Evolutionary conservation across 495 filamentous ascomycete genomes (phyloP), one percentile per base, ranked within the genome.

Genomic region (Clavariopsis aquatica): DNA sequence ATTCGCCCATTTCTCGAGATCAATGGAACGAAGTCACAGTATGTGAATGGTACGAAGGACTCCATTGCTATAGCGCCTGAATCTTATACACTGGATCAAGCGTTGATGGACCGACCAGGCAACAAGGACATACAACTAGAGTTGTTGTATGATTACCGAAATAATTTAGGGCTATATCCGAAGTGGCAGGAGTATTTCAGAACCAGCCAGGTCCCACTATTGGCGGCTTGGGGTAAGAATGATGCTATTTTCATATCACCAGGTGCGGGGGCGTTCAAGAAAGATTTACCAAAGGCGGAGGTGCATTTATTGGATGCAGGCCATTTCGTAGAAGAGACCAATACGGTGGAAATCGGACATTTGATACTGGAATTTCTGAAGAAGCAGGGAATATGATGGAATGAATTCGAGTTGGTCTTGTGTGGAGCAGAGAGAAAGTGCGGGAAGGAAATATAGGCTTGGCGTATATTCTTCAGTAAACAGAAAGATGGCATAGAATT

Each of bases 161-260:
- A 60, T 22, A 85, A 87, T 73, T 62, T 86, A 26, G 60, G 71
- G 31, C 69, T 84, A 51, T 89, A 89, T 66, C 77, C 80, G 6
- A 74, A 76, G 15, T 88, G 85, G 55, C 86, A 89, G n/a, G 75
- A 74, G 46, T 88, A 83, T 52, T 81, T 88, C 47, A 71, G 82
- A 6, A 69, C 74, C 19, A 81, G 73, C 1, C 76, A 82, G 62
- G 79, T 85, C 0, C 85, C 85, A 4, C 53, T 86, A 1, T 64
- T 89, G 64, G 84, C 81, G 4, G 76, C 81, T 2, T 89, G 87
- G 86, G 86, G 87, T 1, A 83, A 82, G 75, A 78, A 82, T 55
- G 86, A 88, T 75, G 65, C 57, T 7, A 78, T 84, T 27, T 89
- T 89, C 69, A 71, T 85, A 1, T 66, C 79, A 1, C 60, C 78